These are phyloP conservation scores for Candida ficus DNA, from an alignment of 805 yeast genomes.

Conservation along the genomic window DNA sequence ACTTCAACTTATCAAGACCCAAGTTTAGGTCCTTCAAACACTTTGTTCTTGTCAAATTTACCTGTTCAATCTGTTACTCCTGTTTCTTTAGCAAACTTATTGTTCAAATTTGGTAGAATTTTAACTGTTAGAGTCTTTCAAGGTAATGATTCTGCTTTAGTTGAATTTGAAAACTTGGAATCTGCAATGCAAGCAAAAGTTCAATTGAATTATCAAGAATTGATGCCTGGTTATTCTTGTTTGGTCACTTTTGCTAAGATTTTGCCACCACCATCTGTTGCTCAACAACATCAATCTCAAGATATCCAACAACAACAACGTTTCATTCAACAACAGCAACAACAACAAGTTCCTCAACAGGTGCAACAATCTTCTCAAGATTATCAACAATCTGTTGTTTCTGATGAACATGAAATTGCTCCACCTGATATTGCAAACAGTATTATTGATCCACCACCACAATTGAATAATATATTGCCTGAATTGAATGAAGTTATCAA, in stretches of 20 bases:
- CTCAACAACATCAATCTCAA: background rate
- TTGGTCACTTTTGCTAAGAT: slow-evolving; percentile 83
- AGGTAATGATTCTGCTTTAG: slow-evolving; percentile 48
- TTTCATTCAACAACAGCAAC: slow-evolving; percentile 12
- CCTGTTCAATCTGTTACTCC: slow-evolving; percentile 52
- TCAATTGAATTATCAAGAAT: slow-evolving; percentile 73
- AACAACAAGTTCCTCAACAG: slow-evolving; percentile 11
- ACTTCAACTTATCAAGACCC: slow-evolving; percentile 72
- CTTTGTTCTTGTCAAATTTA: slow-evolving; percentile 73
- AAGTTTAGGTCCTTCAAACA: slow-evolving; percentile 68
- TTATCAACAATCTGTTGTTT: slow-evolving; percentile 5
- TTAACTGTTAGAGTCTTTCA: slow-evolving; percentile 56
- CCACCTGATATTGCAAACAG: slow-evolving; percentile 9
- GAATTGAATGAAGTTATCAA: slow-evolving; percentile 27
- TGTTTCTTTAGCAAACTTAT: slow-evolving; percentile 54
- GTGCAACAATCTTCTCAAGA: slow-evolving; percentile 13
- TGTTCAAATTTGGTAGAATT: slow-evolving; percentile 58
- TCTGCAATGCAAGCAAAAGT: slow-evolving; percentile 77
- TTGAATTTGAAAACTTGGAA: slow-evolving; percentile 68
- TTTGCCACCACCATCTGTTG: slow-evolving; percentile 27
- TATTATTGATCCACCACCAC: slow-evolving; percentile 17
- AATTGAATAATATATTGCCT: slow-evolving; percentile 22
- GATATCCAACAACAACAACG: slow-evolving; percentile 13
- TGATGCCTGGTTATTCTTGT: slow-evolving; percentile 72
- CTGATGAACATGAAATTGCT: slow-evolving; percentile 7